Base-by-base conservation (phyloP, 805 yeast species). In the Wickerhamia fluorescens region DNA sequence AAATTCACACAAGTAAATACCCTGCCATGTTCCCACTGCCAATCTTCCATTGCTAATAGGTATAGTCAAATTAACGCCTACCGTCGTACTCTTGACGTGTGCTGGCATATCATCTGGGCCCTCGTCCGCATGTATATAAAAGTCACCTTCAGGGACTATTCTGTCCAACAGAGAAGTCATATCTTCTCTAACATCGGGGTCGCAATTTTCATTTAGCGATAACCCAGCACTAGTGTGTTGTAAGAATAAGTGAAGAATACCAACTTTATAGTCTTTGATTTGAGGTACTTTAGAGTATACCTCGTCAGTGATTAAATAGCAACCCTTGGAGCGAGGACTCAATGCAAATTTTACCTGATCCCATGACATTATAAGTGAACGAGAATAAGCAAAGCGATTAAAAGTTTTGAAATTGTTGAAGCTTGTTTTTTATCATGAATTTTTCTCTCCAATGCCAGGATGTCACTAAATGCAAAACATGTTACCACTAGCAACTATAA, bases 71-170 rank as follows among this genome's bases (percentile, higher is more conserved):
- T 74, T 64, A 6, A 74, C 78, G 12, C 94, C 92, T 12, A 44
- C 36, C 11, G 43, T 31, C 4, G 38, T 20, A 12, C 81, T 66
- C 47, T 81, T 77, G 29, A 77, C 75, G 51, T 83, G 94, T 1
- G 88, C 82, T 2, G 89, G 84, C 87, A 82, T 78, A 49, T 83
- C 94, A 48, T 84, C 94, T 3, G 82, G 68, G 1, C 85, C 94
- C 52, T 83, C 94, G 31, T 79, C 89, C 9, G 68, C 72, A 49
- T 78, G 88, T 25, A 67, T 44, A 41, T 78, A 79, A 20, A 54
- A 49, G 30, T 61, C 60, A 5, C 64, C 70, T 44, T 82, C 89
- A 0, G 94, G 94, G 3, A 73, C 83, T 33, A 82, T 58, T 29
- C 71, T 57, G 42, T 75, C 79, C 40, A 84, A 53, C 1, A 81